Conservation (phyloP, 257 asterid species). For the Jaltomata sinuosa region DNA sequence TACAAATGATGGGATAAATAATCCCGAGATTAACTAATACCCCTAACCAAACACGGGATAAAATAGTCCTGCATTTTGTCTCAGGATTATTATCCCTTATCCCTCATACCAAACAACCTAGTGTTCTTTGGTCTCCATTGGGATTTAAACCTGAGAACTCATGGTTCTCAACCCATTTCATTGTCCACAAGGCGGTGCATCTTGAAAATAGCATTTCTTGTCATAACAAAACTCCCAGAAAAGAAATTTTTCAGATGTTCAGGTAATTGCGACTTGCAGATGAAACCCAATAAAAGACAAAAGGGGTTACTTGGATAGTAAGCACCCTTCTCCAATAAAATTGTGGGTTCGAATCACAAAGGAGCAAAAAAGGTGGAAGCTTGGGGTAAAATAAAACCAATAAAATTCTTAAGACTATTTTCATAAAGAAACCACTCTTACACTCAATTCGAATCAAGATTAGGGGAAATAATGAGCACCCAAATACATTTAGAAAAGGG, state of each 20-base stretch:
- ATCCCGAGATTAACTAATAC: not conserved
- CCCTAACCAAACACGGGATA: not conserved
- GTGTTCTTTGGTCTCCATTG: not conserved
- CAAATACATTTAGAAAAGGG: not conserved
- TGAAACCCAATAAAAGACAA: not conserved
- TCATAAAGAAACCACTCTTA: not conserved
- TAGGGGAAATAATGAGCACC: not conserved
- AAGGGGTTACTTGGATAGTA: too few relatives aligned
- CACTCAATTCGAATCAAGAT: not conserved
- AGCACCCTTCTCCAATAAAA: too few relatives aligned
- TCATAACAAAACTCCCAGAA: not conserved
- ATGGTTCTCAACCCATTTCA: not conserved
- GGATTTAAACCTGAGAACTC: not conserved
- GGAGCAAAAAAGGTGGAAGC: too few relatives aligned
- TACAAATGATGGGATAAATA: not conserved
- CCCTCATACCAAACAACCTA: not conserved
- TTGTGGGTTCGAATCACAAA: too few relatives aligned
- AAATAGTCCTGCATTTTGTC: not conserved
- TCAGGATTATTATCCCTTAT: not conserved
- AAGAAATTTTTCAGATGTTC: not conserved
- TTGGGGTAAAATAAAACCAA: not conserved
- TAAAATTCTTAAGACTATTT: not conserved
- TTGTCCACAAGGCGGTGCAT: not conserved
- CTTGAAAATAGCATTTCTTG: not conserved
- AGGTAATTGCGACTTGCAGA: too few relatives aligned